phyloP scores from a whole-genome alignment of 192 early-diverging fungal genomes.

The Piromyces finnis region DNA sequence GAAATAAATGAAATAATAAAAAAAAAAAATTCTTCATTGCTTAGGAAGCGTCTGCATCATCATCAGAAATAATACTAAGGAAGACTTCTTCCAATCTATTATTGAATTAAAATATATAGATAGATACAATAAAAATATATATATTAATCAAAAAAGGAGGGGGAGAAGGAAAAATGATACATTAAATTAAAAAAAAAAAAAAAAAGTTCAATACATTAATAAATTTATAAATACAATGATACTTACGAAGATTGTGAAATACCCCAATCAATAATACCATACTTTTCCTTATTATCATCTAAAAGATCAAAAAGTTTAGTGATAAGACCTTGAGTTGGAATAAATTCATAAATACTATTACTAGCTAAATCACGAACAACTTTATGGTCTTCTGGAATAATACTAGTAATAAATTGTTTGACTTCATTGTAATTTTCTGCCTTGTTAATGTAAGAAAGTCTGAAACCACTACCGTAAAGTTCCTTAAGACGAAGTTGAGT shows the following conservation, averaged over 20 bases:
- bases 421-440: conserved; percentile 2
- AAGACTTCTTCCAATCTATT: no score
- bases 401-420: not conserved
- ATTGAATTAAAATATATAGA: no score
- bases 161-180: no score
- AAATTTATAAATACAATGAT: no score
- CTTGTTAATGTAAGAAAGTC: conserved; percentile 28
- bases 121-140: no score
- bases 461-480: conserved; percentile 51
- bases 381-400: not conserved
- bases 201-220: no score
- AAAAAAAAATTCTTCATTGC: no score
- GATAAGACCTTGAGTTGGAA: conserved; percentile 20
- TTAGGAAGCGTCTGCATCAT: no score
- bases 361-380: conserved; percentile 18
- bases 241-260: conserved; percentile 23
- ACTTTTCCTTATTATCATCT: conserved; percentile 25
- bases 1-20: no score
- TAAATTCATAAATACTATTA: conserved; percentile 45
- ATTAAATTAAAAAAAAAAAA: no score
- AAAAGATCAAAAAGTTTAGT: conserved; percentile 35
- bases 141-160: no score
- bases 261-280: conserved; percentile 55
- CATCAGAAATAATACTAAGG: no score
- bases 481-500: conserved; percentile 38